Evolutionary conservation across 129 eudicot genomes (phyloP).

Genomic region (Arctium minus): DNA sequence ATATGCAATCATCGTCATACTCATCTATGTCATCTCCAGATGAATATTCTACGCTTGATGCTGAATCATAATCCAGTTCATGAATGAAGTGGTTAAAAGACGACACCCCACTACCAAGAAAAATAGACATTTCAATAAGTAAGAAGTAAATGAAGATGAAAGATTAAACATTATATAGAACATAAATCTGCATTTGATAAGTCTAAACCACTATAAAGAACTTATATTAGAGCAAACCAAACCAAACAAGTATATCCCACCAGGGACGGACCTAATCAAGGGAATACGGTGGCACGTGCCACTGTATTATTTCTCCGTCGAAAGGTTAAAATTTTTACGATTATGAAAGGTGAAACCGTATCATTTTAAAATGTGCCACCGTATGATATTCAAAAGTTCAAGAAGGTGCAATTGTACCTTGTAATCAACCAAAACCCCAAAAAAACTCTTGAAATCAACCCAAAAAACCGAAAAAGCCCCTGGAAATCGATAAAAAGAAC

Average conservation of each 20-base stretch:
- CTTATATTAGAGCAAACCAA: background rate
- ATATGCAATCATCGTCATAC: constrained; percentile 39
- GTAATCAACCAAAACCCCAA: too few species aligned
- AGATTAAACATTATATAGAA: background rate
- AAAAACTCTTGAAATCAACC: too few species aligned
- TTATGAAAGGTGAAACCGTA: too few species aligned
- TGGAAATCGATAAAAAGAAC: too few species aligned
- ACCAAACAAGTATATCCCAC: background rate
- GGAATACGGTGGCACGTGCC: too few species aligned
- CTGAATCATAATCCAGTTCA: constrained; percentile 71
- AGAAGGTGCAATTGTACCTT: too few species aligned
- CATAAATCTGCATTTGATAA: background rate
- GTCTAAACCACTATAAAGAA: background rate
- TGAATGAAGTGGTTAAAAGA: constrained; percentile 91
- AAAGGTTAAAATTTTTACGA: too few species aligned
- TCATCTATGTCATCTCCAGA: constrained; percentile 64
- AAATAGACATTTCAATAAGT: background rate
- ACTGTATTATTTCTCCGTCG: too few species aligned
- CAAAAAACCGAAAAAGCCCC: too few species aligned
- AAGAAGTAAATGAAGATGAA: background rate
- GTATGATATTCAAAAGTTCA: too few species aligned
- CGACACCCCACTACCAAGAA: constrained; percentile 72
- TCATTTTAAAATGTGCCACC: too few species aligned
- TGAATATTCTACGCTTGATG: constrained; percentile 56
- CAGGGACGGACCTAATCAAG: too few species aligned